Percentiles rank a stretch among this genome's conserved stretches.
phyloP scores from a whole-genome alignment of 2,329 filamentous ascomycete species.

The Penicillium sp. region DNA sequence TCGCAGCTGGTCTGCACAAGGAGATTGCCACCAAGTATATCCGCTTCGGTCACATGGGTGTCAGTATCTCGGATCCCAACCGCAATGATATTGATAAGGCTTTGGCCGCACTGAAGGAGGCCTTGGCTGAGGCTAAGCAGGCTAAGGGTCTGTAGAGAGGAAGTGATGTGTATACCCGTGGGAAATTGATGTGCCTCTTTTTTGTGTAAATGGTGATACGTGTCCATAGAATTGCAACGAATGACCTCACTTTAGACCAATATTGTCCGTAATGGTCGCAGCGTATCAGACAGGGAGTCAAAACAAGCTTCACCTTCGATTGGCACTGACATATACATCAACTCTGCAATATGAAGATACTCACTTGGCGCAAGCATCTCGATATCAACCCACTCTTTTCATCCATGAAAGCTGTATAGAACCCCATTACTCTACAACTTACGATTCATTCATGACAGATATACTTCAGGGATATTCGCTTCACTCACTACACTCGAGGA shows the following conservation, averaged over 20 bases:
- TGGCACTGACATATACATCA: too few relatives aligned
- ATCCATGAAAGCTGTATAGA: too few relatives aligned
- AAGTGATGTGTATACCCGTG: not conserved
- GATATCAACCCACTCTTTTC: too few relatives aligned
- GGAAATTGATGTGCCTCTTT: not conserved
- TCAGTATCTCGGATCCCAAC: conserved; percentile 80
- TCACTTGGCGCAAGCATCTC: too few relatives aligned
- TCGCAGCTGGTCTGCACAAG: conserved; percentile 94
- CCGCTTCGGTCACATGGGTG: conserved; percentile 96
- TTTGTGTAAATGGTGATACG: not conserved
- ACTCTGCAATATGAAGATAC: not conserved
- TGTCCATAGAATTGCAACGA: conserved; percentile 6
- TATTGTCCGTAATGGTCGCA: not conserved
- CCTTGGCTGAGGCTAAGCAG: conserved; percentile 73
- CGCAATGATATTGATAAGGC: conserved; percentile 84
- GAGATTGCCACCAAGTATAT: conserved; percentile 93
- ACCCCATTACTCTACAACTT: too few relatives aligned
- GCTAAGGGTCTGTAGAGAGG: conserved; percentile 49
- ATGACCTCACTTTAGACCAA: conserved; percentile 7
- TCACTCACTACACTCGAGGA: not conserved
- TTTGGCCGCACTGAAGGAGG: conserved; percentile 73
- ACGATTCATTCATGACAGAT: not conserved
- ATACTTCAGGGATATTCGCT: too few relatives aligned
- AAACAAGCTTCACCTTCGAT: too few relatives aligned
- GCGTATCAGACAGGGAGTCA: not conserved